Evolutionary conservation across 2,329 filamentous ascomycete genomes (phyloP).

Genomic region (Paradendryphiella salina): DNA sequence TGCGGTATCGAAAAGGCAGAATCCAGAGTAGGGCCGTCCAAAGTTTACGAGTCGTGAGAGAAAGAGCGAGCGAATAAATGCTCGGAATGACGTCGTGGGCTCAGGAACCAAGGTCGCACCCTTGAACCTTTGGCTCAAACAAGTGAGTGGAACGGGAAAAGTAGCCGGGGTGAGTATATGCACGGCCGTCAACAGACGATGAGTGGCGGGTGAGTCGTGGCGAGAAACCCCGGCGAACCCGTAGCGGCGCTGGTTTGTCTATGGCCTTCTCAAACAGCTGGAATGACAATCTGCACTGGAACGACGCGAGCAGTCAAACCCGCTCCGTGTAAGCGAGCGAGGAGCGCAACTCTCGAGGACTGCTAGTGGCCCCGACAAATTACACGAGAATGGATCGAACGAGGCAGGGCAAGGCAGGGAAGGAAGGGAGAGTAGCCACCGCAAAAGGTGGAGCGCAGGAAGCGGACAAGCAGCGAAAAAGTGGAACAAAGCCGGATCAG

Average conservation of each 20-base stretch:
- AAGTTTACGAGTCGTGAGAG: conserved; percentile 1
- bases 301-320: neutral
- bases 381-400: neutral
- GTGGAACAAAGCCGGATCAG: neutral
- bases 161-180: conserved; percentile 1
- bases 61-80: conserved; percentile 6
- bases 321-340: neutral
- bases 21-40: neutral
- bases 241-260: conserved; percentile 5
- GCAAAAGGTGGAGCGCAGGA: conserved; percentile 4
- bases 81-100: conserved; percentile 28
- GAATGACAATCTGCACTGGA: conserved; percentile 7
- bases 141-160: conserved; percentile 1
- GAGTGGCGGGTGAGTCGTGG: conserved; percentile 1
- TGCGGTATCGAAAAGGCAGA: conserved; percentile 9
- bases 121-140: conserved; percentile 3
- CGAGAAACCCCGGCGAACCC: neutral
- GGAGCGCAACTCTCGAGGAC: conserved; percentile 4
- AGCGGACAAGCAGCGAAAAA: neutral
- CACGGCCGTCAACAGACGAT: neutral
- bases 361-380: neutral
- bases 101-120: conserved; percentile 20
- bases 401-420: conserved; percentile 1
- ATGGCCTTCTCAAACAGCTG: conserved; percentile 4
- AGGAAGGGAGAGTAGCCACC: neutral